These are phyloP conservation scores for Schrenkiella parvula DNA, from an alignment of 345 rosid species.

Conservation along the genomic window DNA sequence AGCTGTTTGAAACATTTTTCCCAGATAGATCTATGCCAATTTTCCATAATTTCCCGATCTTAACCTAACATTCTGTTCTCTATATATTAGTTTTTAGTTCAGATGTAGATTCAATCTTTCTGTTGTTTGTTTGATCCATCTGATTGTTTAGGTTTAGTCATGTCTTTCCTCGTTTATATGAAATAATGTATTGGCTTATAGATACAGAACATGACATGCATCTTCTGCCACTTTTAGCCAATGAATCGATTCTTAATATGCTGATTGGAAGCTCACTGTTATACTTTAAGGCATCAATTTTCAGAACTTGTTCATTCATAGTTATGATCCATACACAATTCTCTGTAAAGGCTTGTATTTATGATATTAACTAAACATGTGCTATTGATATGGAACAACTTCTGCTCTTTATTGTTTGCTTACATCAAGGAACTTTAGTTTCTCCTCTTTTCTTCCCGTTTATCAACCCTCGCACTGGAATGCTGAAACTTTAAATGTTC, in stretches of 20 bases:
- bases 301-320: background rate
- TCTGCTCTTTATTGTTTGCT: background rate
- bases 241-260: background rate
- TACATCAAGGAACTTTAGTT: slow-evolving; percentile 9
- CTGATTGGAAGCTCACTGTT: background rate
- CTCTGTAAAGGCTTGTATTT: background rate
- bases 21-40: background rate
- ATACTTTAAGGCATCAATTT: background rate
- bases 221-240: background rate
- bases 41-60: background rate
- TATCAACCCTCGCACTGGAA: slow-evolving; percentile 23
- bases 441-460: background rate
- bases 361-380: background rate
- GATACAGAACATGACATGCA: background rate
- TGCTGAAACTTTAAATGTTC: slow-evolving; percentile 48
- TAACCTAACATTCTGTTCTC: background rate
- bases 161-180: background rate
- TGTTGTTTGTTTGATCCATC: background rate
- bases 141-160: background rate
- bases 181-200: background rate
- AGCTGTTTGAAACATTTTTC: background rate
- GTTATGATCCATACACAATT: background rate
- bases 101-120: background rate
- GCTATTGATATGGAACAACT: background rate
- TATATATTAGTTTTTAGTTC: background rate